Base-by-base conservation (phyloP, 495 filamentous ascomycete species). In the Hypoxylon fuscum region DNA sequence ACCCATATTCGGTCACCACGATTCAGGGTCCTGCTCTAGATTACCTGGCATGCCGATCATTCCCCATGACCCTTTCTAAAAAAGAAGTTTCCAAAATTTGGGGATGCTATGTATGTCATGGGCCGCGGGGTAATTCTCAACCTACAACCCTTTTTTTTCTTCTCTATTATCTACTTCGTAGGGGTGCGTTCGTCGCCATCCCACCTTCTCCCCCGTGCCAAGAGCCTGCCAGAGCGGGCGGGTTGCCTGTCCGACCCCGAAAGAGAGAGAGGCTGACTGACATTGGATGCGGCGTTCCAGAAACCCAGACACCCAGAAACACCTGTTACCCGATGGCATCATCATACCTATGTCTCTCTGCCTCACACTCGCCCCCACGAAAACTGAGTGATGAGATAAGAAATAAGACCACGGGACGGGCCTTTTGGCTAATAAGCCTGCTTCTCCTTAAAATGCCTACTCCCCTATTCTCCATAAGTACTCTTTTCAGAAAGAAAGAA, bases 321-420 rank as follows among this genome's bases (percentile, higher is more conserved):
- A 18, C 12, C 42, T 56, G 62, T 52, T 50, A 65, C 55, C 56
- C 42, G 56, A 66, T 61, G 47, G 57, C 47, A 62, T 66, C 57
- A 54, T 59, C 53, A n/a, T 43, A 29, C 17, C 18, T 31, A 17
- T 15, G 12, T 5, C 7, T 5, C 18, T 34, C 11, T 27, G 25
- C 23, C 29, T 25, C 10, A n/a, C n/a, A 41, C 35, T 9, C 14
- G 35, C 63, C 63, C 63, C 57, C 63, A 60, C 63, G 50, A 21
- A 46, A 51, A 20, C 29, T 53, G 25, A 57, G 51, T 53, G 51
- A 52, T 61, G 56, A 61, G 63, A 66, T 66, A 56, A 61, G 56
- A 53, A 61, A 51, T 21, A 27, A 41, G 55, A 32, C 22, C 34
- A 55, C 62, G 62, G 46, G 56, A 57, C 56, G 46, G 47, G 34